Base-by-base conservation (phyloP, 1,139 yeast species). In the Suhomyces bribrorum region DNA sequence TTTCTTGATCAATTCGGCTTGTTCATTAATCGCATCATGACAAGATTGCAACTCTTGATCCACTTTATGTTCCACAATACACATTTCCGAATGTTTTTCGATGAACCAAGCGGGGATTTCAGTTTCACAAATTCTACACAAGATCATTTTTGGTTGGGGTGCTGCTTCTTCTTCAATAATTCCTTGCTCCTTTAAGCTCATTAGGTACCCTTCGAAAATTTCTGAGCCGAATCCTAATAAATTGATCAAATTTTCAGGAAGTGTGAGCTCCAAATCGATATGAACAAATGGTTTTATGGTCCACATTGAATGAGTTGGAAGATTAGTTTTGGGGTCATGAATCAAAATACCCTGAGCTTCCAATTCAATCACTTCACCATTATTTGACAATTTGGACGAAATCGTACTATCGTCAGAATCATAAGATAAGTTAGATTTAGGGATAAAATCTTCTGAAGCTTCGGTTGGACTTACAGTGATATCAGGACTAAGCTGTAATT, bases 271-370 rank as follows among this genome's bases (percentile, higher is more conserved):
- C 26, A 84, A 63, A 28, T 81, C 79, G 11, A 82, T 68, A 6
- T 84, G 83, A 8, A 75, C 68, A 59, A 81, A 85, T 1, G 95
- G 96, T 50, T 86, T 83, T 9, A 92, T 71, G 3, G 94, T 82
- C 97, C 98, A 92, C 86, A 92, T 86, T 1, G 96, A 82, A 59
- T 89, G 95, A 1, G 85, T 73, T 1, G 95, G 89, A n/a, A 73
- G 60, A 11, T 71, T 70, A 0, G 81, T 69, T 34, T 67, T 65
- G 4, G 74, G 61, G 51, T 85, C 86, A 49, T 81, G 86, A n/a
- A 92, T 84, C 26, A 92, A 61, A n/a, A 92, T 84, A 5, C 99
- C 99, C 54, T 90, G 97, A 0, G 96, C 97, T 58, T 90, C 98
- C 29, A 92, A 65, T 51, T 87, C 94, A 3, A 83, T 75, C 11